A percentile compares a stretch with the other conserved stretches of the same genome.
Evolutionary conservation across 202 grass and related monocot species (phyloP).

Genomic region (Panicum virgatum): DNA sequence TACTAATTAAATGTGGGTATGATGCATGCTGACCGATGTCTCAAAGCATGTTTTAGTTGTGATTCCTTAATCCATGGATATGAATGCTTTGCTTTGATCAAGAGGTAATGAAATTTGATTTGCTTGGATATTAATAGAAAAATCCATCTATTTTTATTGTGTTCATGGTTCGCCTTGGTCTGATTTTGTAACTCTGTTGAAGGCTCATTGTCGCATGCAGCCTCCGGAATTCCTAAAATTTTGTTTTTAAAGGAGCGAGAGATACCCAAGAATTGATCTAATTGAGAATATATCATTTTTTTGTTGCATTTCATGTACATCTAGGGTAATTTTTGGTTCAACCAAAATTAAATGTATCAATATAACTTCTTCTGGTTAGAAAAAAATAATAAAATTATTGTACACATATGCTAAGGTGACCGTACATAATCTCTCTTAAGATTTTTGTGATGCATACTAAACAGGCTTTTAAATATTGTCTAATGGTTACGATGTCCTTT

Average conservation of each 20-base stretch:
- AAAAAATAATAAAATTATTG: too few relatives aligned
- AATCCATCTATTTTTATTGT: background rate
- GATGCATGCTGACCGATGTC: background rate
- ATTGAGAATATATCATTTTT: background rate
- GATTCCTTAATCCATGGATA: background rate
- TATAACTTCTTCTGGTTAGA: too few relatives aligned
- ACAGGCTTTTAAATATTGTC: too few relatives aligned
- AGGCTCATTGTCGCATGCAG: background rate
- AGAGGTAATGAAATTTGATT: background rate
- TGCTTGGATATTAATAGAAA: background rate
- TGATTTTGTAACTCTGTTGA: background rate
- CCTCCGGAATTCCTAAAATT: background rate
- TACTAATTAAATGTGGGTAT: background rate
- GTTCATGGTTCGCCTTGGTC: background rate
- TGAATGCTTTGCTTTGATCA: background rate
- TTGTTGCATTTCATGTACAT: too few relatives aligned
- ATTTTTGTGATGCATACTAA: too few relatives aligned
- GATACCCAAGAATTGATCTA: background rate
- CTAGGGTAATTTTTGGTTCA: too few relatives aligned
- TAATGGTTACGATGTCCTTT: too few relatives aligned
- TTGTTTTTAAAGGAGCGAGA: background rate
- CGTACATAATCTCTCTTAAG: too few relatives aligned
- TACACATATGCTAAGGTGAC: too few relatives aligned
- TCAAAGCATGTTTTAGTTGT: background rate
- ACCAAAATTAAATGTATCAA: too few relatives aligned